These are phyloP conservation scores for Penicillium manginii DNA, from an alignment of 495 filamentous ascomycete species.

Conservation along the genomic window DNA sequence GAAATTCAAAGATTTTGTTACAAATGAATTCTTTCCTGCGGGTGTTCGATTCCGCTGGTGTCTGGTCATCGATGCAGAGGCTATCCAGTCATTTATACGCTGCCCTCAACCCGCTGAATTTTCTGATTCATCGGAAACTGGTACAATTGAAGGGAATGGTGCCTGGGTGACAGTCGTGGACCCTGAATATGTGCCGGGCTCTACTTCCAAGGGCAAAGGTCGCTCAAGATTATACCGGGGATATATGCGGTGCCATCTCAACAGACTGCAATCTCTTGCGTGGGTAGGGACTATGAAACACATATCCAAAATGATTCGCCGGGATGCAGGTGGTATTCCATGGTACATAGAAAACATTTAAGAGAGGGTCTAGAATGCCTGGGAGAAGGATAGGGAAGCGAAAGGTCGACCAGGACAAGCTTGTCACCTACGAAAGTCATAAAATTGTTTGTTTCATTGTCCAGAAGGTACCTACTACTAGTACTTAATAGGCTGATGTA, in stretches of 20 bases:
- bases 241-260: not conserved
- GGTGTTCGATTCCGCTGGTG: not conserved
- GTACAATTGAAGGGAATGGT: not conserved
- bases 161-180: not conserved
- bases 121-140: not conserved
- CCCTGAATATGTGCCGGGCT: not conserved
- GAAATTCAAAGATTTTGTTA: not conserved
- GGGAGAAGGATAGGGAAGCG: too few relatives aligned
- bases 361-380: too few relatives aligned
- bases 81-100: not conserved
- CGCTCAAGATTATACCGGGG: not conserved
- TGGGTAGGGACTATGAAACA: not conserved
- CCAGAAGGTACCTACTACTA: too few relatives aligned
- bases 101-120: not conserved
- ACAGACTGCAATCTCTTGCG: not conserved
- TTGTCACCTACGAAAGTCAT: too few relatives aligned
- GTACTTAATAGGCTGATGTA: too few relatives aligned
- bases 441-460: too few relatives aligned
- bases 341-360: not conserved
- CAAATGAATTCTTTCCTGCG: not conserved
- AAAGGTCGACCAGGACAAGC: too few relatives aligned
- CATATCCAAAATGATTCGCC: not conserved
- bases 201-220: not conserved
- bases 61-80: not conserved
- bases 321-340: not conserved